Percentiles rank a stretch among this genome's conserved stretches.
Evolutionary conservation across 1,139 yeast genomes (phyloP).

Genomic region (Yamadazyma sp.): DNA sequence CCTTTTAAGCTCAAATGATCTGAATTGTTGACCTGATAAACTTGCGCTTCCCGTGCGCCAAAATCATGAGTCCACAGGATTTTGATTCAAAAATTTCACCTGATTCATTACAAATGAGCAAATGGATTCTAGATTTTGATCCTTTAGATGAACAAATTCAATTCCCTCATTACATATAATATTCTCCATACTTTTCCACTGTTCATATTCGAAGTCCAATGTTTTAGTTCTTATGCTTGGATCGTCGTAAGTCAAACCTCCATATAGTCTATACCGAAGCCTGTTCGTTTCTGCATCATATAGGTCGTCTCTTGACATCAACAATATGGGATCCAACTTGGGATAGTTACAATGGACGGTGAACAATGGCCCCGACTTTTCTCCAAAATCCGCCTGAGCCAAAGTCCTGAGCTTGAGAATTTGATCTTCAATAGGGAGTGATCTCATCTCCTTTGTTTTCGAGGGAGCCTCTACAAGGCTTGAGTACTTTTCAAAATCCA

Average conservation of each 20-base stretch:
- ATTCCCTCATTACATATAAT: slow-evolving; percentile 26
- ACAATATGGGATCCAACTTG: slow-evolving; percentile 34
- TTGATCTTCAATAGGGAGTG: slow-evolving; percentile 53
- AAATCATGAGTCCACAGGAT: slow-evolving; percentile 1
- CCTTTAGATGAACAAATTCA: slow-evolving; percentile 27
- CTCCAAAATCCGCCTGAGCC: slow-evolving; percentile 18
- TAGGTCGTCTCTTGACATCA: slow-evolving; percentile 25
- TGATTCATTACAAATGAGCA: slow-evolving; percentile 32
- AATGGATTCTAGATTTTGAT: slow-evolving; percentile 21
- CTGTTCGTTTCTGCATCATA: slow-evolving; percentile 26
- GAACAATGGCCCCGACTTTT: slow-evolving; percentile 23
- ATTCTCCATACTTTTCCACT: slow-evolving; percentile 32
- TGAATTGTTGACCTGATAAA: too few species aligned
- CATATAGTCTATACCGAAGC: slow-evolving; percentile 31
- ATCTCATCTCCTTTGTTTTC: slow-evolving; percentile 37
- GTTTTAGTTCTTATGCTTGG: slow-evolving; percentile 16
- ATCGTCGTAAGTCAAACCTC: slow-evolving; percentile 25
- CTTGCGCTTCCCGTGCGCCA: too few species aligned
- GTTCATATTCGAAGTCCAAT: slow-evolving; percentile 35
- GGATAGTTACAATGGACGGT: slow-evolving; percentile 42
- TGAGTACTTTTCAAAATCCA: slow-evolving; percentile 24
- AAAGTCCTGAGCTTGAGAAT: slow-evolving; percentile 21
- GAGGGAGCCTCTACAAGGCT: slow-evolving; percentile 7
- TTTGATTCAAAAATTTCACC: slow-evolving; percentile 24
- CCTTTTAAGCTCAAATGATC: too few species aligned